Evolutionary conservation across 1,139 yeast species (phyloP), one percentile per base, ranked within the genome.

Genomic region (Ashbya aceris): DNA sequence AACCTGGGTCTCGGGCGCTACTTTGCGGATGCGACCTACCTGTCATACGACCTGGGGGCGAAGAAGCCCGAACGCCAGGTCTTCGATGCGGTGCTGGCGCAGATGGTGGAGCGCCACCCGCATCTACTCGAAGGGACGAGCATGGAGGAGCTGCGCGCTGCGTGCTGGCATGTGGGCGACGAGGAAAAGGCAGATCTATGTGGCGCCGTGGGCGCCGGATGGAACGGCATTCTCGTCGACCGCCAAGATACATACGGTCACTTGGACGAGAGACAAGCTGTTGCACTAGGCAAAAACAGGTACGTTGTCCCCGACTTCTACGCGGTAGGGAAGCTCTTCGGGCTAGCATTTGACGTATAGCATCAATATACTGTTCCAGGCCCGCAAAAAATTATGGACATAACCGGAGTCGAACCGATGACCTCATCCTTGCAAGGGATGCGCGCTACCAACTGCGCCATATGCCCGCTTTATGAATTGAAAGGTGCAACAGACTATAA

Each of bases 121-220:
- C 30, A 38, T 3, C 30, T 51, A n/a, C 38, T 40, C 12, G 44
- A 14, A 36, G 45, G 7, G 42, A 38, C 27, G 27, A 44, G 36
- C 14, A 42, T 36, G 31, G 49, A 46, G 29, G 47, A 45, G 27
- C 51, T 58, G 54, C 50, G 45, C 39, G 31, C 62, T 31, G 52
- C 57, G 38, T 58, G 70, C 44, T 79, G 83, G 83, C 89, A 81
- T 54, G 64, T 79, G 33, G 89, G 89, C 0, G 87, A 81, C 55
- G 76, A 73, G 46, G 58, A 68, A 33, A 61, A 60, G 11, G 71
- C 74, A 40, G 89, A 81, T 53, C 66, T 74, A 45, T 51, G 66
- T 10, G 83, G 78, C 1, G 67, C 79, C 0, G 60, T 65, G 8
- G 59, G 61, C 27, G 69, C 81, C 1, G 87, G 86, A 0, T 74